Evolutionary conservation across 2,329 filamentous ascomycete genomes (phyloP).

Genomic region (Lecanoromycetidae sp.): DNA sequence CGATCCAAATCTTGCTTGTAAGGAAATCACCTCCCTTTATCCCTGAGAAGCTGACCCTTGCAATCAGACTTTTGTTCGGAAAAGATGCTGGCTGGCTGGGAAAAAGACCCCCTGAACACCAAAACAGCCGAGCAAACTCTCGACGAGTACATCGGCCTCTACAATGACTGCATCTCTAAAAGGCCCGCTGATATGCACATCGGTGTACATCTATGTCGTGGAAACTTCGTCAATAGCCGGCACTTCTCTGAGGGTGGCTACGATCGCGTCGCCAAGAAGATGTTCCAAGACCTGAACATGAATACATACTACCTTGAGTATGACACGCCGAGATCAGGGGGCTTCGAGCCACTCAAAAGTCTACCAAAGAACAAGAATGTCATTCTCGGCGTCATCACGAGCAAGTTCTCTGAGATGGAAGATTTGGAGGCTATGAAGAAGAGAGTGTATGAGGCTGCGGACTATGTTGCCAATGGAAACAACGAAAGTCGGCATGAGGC

Average conservation of each 20-base stretch:
- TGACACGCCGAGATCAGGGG: constrained; percentile 52
- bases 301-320: constrained; percentile 61
- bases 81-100: constrained; percentile 59
- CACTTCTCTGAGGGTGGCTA: constrained; percentile 57
- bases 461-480: constrained; percentile 57
- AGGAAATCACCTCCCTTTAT: constrained; percentile 23
- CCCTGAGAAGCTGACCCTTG: neutral
- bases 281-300: constrained; percentile 51
- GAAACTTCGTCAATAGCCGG: constrained; percentile 53
- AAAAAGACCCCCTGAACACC: constrained; percentile 53
- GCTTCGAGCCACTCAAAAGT: constrained; percentile 52
- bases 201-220: constrained; percentile 60
- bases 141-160: constrained; percentile 62
- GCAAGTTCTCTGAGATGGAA: constrained; percentile 50
- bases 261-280: constrained; percentile 54
- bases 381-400: constrained; percentile 52
- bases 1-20: constrained; percentile 55
- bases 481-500: constrained; percentile 54
- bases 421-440: constrained; percentile 52
- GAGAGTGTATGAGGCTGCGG: constrained; percentile 48
- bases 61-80: constrained; percentile 58
- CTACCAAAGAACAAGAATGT: constrained; percentile 51
- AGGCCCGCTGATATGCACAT: constrained; percentile 59
- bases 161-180: constrained; percentile 57
- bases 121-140: constrained; percentile 58